Evolutionary conservation across 2,329 filamentous ascomycete genomes (phyloP).

Genomic region (Penicillium glabrum): DNA sequence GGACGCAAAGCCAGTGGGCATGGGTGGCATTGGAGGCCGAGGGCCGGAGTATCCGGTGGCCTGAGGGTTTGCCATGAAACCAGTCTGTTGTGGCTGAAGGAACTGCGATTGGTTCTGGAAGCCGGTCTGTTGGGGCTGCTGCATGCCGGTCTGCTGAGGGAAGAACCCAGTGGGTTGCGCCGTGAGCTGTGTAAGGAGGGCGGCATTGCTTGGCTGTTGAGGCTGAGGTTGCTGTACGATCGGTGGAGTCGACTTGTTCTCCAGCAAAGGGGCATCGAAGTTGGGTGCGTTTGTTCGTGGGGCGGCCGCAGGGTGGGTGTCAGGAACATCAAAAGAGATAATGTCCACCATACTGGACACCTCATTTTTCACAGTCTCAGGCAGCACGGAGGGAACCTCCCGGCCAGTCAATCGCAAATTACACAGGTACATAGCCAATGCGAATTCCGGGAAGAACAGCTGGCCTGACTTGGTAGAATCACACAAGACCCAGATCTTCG

Average conservation of each 20-base stretch:
- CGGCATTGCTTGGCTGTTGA: slow-evolving; percentile 68
- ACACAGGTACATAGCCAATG: slow-evolving; percentile 96
- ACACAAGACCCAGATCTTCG: slow-evolving; percentile 91
- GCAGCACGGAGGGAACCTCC: slow-evolving; percentile 69
- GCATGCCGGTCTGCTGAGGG: slow-evolving; percentile 68
- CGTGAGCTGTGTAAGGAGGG: slow-evolving; percentile 58
- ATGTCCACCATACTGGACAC: slow-evolving; percentile 99
- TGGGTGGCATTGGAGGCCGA: slow-evolving; percentile 73
- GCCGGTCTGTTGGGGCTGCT: slow-evolving; percentile 54
- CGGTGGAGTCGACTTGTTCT: slow-evolving; percentile 52
- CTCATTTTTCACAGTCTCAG: slow-evolving; percentile 89
- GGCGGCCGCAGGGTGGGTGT: slow-evolving; percentile 61
- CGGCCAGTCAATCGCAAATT: slow-evolving; percentile 90
- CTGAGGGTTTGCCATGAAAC: slow-evolving; percentile 70
- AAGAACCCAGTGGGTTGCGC: slow-evolving; percentile 53
- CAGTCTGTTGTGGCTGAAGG: slow-evolving; percentile 68
- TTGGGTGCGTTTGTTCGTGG: slow-evolving; percentile 67
- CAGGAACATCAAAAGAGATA: slow-evolving; percentile 88
- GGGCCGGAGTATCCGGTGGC: slow-evolving; percentile 79
- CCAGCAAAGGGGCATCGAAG: slow-evolving; percentile 59
- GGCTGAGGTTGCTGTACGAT: slow-evolving; percentile 65
- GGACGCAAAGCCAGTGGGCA: slow-evolving; percentile 74
- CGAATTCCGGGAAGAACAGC: slow-evolving; percentile 95
- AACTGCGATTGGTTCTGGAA: slow-evolving; percentile 51
- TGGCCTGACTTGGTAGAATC: slow-evolving; percentile 97